These are phyloP conservation scores for Metschnikowia matae DNA, from an alignment of 805 yeast genomes.

Conservation along the genomic window DNA sequence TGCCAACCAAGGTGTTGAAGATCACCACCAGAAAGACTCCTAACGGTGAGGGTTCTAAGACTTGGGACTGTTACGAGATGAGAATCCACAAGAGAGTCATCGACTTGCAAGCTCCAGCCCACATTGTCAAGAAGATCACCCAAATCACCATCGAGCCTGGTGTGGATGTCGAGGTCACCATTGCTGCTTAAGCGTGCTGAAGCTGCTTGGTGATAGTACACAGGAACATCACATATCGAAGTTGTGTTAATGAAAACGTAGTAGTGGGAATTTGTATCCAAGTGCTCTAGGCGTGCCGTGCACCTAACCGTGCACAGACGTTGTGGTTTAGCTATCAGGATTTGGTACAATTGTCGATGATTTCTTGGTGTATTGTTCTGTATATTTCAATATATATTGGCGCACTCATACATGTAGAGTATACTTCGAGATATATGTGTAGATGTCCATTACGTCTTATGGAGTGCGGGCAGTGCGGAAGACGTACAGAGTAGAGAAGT, in stretches of 20 bases:
- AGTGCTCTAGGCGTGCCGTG: conserved; percentile 64
- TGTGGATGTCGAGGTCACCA: conserved; percentile 94
- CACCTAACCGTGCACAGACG: conserved; percentile 45
- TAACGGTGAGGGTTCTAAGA: conserved; percentile 99
- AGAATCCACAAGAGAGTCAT: conserved; percentile 99
- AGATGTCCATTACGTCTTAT: too few relatives aligned
- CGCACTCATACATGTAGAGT: background rate
- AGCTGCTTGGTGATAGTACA: background rate
- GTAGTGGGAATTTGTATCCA: conserved; percentile 25
- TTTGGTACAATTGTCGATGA: conserved; percentile 25
- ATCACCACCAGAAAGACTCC: conserved; percentile 99
- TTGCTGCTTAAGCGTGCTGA: conserved; percentile 62
- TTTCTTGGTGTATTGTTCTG: conserved; percentile 10
- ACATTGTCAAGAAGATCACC: conserved; percentile 90
- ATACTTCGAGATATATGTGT: too few relatives aligned
- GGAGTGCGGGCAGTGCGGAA: too few relatives aligned
- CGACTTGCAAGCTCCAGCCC: conserved; percentile 96
- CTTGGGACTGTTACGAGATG: conserved; percentile 99
- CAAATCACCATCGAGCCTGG: conserved; percentile 98
- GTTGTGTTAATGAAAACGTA: conserved; percentile 14
- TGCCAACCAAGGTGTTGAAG: conserved; percentile 98
- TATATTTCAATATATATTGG: conserved; percentile 8
- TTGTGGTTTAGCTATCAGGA: conserved; percentile 61
- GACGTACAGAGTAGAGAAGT: too few relatives aligned
- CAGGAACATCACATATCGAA: conserved; percentile 8